Evolutionary conservation across 1,284 basidiomycete species (phyloP).

Genomic region (Paramarasmius palmivorus): DNA sequence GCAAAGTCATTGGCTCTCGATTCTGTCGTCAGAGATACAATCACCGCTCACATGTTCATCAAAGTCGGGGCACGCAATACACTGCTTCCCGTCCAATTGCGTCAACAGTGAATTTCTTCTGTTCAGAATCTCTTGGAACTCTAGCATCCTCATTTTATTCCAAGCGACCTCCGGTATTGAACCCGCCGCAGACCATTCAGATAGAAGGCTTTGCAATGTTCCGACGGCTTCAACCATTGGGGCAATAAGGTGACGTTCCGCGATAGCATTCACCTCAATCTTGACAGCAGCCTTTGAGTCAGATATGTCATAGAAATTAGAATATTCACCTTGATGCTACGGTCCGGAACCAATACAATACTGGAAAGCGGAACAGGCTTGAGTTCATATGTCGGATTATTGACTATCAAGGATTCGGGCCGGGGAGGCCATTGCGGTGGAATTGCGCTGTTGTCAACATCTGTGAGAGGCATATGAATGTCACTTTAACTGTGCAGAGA

Average conservation of each 20-base stretch:
- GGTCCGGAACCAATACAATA: constrained; percentile 76
- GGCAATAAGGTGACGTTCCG: constrained; percentile 65
- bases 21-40: background rate
- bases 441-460: constrained; percentile 59
- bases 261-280: constrained; percentile 73
- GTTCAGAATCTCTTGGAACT: constrained; percentile 87
- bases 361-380: constrained; percentile 70
- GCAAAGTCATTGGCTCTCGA: background rate
- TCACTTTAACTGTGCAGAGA: background rate
- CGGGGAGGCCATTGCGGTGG: constrained; percentile 77
- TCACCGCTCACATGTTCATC: constrained; percentile 28
- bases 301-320: background rate
- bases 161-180: constrained; percentile 81
- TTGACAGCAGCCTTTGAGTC: constrained; percentile 30
- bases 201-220: constrained; percentile 48
- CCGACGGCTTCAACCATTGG: constrained; percentile 56
- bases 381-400: constrained; percentile 71
- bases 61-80: constrained; percentile 50
- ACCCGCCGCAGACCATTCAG: constrained; percentile 53
- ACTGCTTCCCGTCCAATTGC: constrained; percentile 45
- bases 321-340: constrained; percentile 67
- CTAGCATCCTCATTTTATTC: constrained; percentile 80
- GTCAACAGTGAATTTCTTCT: constrained; percentile 54
- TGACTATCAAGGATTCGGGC: constrained; percentile 45
- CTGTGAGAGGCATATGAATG: constrained; percentile 35